Conservation (phyloP, 2,329 filamentous ascomycete species). For the Didymella arachidicola region DNA sequence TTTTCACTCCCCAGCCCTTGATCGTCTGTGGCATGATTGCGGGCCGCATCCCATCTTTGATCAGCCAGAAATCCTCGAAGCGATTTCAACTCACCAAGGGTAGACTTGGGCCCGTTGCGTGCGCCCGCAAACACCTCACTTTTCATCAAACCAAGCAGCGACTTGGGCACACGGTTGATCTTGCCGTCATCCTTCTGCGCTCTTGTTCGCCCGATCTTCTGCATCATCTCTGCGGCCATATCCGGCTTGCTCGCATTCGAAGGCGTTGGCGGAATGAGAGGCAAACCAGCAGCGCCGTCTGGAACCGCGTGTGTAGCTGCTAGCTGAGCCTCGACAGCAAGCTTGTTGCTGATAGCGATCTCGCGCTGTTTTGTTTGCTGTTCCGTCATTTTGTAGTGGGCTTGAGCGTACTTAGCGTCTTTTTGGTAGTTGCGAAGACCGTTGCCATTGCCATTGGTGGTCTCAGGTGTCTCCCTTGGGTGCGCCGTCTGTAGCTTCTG, state of each 20-base stretch:
- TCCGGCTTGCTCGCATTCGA: conserved; percentile 14
- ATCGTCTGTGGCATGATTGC: not conserved
- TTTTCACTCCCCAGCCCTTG: not conserved
- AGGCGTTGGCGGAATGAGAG: conserved; percentile 38
- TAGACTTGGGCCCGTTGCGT: not conserved
- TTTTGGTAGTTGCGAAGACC: conserved; percentile 40
- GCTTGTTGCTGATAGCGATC: conserved; percentile 35
- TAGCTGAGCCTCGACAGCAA: conserved; percentile 36
- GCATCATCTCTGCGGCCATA: conserved; percentile 20
- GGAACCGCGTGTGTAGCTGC: conserved; percentile 20
- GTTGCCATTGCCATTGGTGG: conserved; percentile 21
- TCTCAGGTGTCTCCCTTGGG: conserved; percentile 34
- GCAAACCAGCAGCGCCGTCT: conserved; percentile 26
- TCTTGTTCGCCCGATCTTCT: conserved; percentile 15
- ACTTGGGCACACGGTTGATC: conserved; percentile 30
- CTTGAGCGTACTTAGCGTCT: conserved; percentile 34
- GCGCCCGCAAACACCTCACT: conserved; percentile 32
- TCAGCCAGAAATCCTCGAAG: not conserved
- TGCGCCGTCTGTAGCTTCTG: conserved; percentile 30
- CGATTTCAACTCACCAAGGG: not conserved
- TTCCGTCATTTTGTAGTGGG: conserved; percentile 24
- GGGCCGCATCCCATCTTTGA: not conserved
- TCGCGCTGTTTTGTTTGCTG: conserved; percentile 37
- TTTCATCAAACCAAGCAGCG: conserved; percentile 31
- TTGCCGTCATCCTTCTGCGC: conserved; percentile 6